These are phyloP conservation scores for Ophryocystis elektroscirrha DNA, from an alignment of 169 alveolate genomes.

Conservation along the genomic window DNA sequence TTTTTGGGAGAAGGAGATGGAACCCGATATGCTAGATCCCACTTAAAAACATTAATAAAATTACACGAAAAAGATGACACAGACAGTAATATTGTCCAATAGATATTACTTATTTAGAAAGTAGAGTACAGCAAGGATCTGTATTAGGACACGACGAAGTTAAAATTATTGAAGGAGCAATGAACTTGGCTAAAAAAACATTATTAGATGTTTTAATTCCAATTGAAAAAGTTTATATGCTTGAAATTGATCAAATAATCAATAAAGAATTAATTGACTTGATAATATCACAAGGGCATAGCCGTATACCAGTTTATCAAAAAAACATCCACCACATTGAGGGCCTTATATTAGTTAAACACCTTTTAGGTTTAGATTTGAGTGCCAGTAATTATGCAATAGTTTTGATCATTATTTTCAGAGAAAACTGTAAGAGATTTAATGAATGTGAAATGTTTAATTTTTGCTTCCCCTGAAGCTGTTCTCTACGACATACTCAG, in stretches of 20 bases:
- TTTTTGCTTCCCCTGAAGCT: not conserved
- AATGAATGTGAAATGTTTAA: no score
- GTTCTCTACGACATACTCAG: not conserved
- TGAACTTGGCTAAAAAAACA: conserved; percentile 36
- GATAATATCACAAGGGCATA: conserved; percentile 41
- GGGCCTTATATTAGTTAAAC: conserved; percentile 42
- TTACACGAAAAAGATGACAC: conserved; percentile 13
- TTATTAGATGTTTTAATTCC: conserved; percentile 37
- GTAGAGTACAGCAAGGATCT: no score
- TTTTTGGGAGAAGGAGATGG: conserved; percentile 45
- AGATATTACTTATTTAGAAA: no score
- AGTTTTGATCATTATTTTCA: no score
- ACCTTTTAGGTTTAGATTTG: conserved; percentile 25
- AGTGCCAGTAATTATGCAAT: no score
- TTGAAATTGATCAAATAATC: conserved; percentile 25
- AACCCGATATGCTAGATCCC: conserved; percentile 17
- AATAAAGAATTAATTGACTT: conserved; percentile 21
- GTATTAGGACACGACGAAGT: conserved; percentile 23
- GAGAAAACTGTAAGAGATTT: no score
- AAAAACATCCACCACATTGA: conserved; percentile 32
- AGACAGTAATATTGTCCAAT: no score
- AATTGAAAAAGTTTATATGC: conserved; percentile 31
- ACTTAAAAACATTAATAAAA: conserved; percentile 15
- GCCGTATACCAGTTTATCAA: conserved; percentile 50
- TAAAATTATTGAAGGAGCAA: conserved; percentile 40